Base-by-base conservation (phyloP, 768 basidiomycete species). In the Candolleomyces aberdarensis region DNA sequence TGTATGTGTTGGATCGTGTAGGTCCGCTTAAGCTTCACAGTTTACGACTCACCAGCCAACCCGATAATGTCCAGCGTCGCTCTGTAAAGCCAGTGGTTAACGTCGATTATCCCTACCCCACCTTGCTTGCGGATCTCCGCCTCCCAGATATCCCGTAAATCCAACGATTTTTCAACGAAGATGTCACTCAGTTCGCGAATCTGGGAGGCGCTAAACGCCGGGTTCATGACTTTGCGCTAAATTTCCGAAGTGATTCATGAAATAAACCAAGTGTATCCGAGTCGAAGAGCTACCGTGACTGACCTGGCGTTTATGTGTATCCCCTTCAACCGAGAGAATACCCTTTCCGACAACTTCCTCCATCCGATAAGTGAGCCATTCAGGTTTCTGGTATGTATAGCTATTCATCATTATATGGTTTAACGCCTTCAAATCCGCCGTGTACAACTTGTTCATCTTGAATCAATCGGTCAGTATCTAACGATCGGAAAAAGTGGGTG, bases 41-140 rank as follows among this genome's bases (percentile, higher is more conserved):
- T 26, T 26, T 26, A 26, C 26, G 26, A 26, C 32, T 1, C 75
- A 65, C 88, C 86, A 75, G 77, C 86, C 48, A 88, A 76, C 9
- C 90, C 91, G 56, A 94, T 91, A 59, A 89, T 81, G 64, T 92
- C 92, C 6, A 92, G 77, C 3, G 90, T 89, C 36, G 82, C 80
- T 43, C 82, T 82, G 46, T 82, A 85, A 91, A 1, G 78, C 74
- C 41, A 88, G 72, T 2, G 26, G 26, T 26, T 26, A 26, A 85
- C 81, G 50, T 94, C 87, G 40, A 91, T 73, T 26, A 3, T 26
- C 26, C 6, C 72, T 74, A 26, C 26, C 43, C 59, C 72, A 20
- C 67, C 66, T 6, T 62, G 75, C 58, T 49, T 69, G 64, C 32
- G 49, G 8, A 78, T 69, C 65, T 81, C 74, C 1, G 66, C 49